phyloP scores from a whole-genome alignment of 441 rosid species.

The Populus tomentosa region DNA sequence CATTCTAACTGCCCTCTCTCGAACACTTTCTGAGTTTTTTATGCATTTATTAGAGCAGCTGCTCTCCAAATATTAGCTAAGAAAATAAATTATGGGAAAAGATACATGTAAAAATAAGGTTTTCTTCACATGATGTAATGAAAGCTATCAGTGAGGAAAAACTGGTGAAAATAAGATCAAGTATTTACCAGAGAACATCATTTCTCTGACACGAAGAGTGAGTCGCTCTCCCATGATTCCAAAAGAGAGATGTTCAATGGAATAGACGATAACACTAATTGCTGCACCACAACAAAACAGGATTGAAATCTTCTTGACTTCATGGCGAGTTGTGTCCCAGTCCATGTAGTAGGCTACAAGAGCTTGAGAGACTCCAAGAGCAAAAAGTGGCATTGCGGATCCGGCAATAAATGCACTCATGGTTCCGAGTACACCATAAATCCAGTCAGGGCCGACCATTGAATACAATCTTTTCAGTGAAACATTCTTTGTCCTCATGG shows the following conservation, averaged over 20 bases:
- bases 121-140: neutral
- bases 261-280: conserved; percentile 53
- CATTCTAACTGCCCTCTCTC: too few species aligned
- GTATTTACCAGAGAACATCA: conserved; percentile 60
- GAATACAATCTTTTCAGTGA: conserved; percentile 63
- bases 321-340: conserved; percentile 66
- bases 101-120: neutral
- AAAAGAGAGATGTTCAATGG: conserved; percentile 58
- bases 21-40: neutral
- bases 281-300: conserved; percentile 66
- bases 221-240: conserved; percentile 91
- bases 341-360: conserved; percentile 72
- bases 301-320: conserved; percentile 61
- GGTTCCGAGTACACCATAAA: conserved; percentile 62
- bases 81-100: neutral
- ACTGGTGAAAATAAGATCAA: neutral
- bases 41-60: neutral
- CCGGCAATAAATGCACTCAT: conserved; percentile 68
- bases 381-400: conserved; percentile 88
- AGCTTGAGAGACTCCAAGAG: conserved; percentile 85
- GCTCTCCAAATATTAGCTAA: neutral
- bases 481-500: conserved; percentile 32
- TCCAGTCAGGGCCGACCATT: conserved; percentile 83
- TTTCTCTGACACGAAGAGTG: conserved; percentile 80
- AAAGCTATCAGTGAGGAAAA: neutral